Conservation (phyloP, 2,329 filamentous ascomycete genomes). For the Fusarium beomiforme region DNA sequence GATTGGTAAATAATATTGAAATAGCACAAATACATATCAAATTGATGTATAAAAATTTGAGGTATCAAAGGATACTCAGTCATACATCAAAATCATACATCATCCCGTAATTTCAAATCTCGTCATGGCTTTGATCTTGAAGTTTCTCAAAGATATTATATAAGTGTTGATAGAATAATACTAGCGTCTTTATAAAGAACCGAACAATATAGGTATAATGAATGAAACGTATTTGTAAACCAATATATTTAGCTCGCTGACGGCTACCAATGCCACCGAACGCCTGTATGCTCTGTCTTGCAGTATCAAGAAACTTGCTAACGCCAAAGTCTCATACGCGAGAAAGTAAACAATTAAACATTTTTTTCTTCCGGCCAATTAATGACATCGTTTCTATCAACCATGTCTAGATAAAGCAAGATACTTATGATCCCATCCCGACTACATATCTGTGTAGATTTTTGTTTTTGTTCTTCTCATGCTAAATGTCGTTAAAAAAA, state of each 20-base stretch:
- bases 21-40: conserved; percentile 3
- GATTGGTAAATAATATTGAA: not conserved
- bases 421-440: conserved; percentile 23
- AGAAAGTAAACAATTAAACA: conserved; percentile 38
- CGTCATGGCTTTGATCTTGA: not conserved
- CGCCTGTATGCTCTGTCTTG: conserved; percentile 5
- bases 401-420: conserved; percentile 30
- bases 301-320: conserved; percentile 9
- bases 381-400: conserved; percentile 40
- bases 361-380: conserved; percentile 37
- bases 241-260: not conserved
- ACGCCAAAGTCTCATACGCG: conserved; percentile 9
- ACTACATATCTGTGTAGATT: conserved; percentile 42
- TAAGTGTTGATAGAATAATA: not conserved
- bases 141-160: not conserved
- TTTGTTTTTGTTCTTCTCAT: conserved; percentile 39
- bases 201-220: not conserved
- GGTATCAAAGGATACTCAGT: not conserved
- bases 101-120: not conserved
- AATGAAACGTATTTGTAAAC: not conserved
- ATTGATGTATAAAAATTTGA: not conserved
- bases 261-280: conserved; percentile 1
- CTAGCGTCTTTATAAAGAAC: not conserved
- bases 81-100: not conserved
- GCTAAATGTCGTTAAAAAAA: conserved; percentile 42